These are phyloP conservation scores for Myxozyma vanderwaltii DNA, from an alignment of 805 yeast genomes.

Conservation along the genomic window DNA sequence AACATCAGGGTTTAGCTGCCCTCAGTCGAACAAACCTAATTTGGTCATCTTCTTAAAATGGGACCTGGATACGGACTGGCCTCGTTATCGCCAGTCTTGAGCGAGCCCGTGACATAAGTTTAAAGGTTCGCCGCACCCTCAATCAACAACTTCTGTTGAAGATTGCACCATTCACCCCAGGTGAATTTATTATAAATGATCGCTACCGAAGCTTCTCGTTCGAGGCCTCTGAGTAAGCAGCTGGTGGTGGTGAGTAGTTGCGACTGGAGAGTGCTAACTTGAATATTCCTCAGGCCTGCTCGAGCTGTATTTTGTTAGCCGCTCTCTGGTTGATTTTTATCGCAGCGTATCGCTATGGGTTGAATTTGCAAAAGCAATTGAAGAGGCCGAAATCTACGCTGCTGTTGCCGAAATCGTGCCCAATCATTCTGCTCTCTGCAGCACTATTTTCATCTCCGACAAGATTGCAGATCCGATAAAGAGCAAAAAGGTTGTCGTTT, in stretches of 20 bases:
- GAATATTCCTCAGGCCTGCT: slow-evolving; percentile 3
- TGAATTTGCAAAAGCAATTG: neutral
- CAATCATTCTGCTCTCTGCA: slow-evolving; percentile 9
- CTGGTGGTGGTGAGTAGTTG: neutral
- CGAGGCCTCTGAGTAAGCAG: neutral
- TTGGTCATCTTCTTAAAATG: too few species aligned
- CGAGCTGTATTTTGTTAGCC: slow-evolving; percentile 10
- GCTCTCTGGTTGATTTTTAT: slow-evolving; percentile 2
- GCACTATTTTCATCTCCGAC: neutral
- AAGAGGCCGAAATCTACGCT: neutral
- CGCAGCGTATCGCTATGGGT: slow-evolving; percentile 10
- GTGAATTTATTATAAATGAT: too few species aligned
- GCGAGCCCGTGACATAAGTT: too few species aligned
- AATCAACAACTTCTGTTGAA: too few species aligned
- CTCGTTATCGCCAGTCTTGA: too few species aligned
- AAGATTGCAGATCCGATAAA: neutral
- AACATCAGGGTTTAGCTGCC: too few species aligned
- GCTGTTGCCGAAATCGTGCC: slow-evolving; percentile 7
- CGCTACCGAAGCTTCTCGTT: neutral
- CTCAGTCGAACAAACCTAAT: too few species aligned
- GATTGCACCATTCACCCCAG: too few species aligned
- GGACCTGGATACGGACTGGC: too few species aligned
- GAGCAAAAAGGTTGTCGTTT: neutral
- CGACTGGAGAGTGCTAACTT: neutral
- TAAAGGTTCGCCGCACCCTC: too few species aligned